A percentile compares a stretch with the other conserved stretches of the same genome.
Evolutionary conservation across 306 rosid genomes (phyloP).

Genomic region (Leucaena leucocephala): DNA sequence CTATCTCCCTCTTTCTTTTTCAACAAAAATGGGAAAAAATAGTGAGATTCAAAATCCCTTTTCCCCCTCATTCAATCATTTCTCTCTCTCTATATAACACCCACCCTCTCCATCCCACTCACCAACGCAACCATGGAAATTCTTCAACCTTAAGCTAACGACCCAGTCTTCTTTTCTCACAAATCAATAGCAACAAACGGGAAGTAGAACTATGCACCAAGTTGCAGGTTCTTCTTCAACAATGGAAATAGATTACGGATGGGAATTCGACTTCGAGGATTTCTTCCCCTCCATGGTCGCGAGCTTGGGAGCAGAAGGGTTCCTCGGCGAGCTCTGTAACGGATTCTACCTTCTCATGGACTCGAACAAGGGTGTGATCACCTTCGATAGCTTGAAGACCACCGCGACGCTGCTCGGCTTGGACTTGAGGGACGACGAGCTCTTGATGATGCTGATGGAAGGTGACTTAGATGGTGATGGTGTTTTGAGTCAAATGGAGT

Average conservation of each 20-base stretch:
- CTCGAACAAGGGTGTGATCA: slow-evolving; percentile 62
- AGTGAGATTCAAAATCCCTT: not conserved
- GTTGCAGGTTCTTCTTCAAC: not conserved
- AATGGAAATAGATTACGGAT: slow-evolving; percentile 38
- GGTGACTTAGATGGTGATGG: slow-evolving; percentile 83
- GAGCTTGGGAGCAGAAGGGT: slow-evolving; percentile 59
- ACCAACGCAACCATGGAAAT: not conserved
- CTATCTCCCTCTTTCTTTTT: not conserved
- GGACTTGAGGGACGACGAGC: slow-evolving; percentile 59
- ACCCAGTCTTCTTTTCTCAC: not conserved
- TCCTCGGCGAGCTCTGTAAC: slow-evolving; percentile 57
- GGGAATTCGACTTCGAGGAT: slow-evolving; percentile 67
- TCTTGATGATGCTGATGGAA: slow-evolving; percentile 65
- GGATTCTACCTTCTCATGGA: slow-evolving; percentile 75
- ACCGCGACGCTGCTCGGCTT: slow-evolving; percentile 52
- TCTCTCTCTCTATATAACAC: slow-evolving; percentile 19
- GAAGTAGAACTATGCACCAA: not conserved
- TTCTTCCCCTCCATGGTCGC: slow-evolving; percentile 67
- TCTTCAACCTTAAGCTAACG: slow-evolving; percentile 25
- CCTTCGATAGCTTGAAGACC: slow-evolving; percentile 76
- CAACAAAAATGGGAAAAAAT: not conserved
- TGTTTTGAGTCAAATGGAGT: slow-evolving; percentile 61
- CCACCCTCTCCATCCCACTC: not conserved
- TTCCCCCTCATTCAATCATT: not conserved
- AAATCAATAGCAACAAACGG: not conserved